Evolutionary conservation across 2,329 filamentous ascomycete species (phyloP).

Genomic region (Chaetomium sp.): DNA sequence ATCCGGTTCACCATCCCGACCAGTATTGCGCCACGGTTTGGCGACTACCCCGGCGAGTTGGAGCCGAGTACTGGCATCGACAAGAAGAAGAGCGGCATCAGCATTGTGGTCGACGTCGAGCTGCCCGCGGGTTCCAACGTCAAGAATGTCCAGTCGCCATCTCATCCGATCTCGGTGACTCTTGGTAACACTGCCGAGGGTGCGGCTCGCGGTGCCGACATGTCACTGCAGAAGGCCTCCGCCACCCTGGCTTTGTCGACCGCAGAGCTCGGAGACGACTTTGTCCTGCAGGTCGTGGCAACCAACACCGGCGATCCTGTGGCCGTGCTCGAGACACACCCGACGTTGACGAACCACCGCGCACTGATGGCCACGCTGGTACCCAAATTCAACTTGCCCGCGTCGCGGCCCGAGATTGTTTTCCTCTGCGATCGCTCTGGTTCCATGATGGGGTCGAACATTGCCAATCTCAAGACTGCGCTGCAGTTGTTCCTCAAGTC

Average conservation of each 20-base stretch:
- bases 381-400: slow-evolving; percentile 58
- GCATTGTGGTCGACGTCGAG: slow-evolving; percentile 53
- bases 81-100: slow-evolving; percentile 35
- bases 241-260: slow-evolving; percentile 50
- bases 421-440: slow-evolving; percentile 68
- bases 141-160: slow-evolving; percentile 57
- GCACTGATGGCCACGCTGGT: slow-evolving; percentile 67
- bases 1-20: slow-evolving; percentile 64
- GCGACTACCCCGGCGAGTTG: slow-evolving; percentile 36
- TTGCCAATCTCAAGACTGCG: slow-evolving; percentile 47
- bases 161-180: slow-evolving; percentile 59
- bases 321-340: slow-evolving; percentile 61
- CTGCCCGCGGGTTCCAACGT: slow-evolving; percentile 52
- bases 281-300: slow-evolving; percentile 58
- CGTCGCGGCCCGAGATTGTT: slow-evolving; percentile 54
- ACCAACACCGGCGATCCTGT: slow-evolving; percentile 54
- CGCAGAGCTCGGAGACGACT: slow-evolving; percentile 54
- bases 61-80: slow-evolving; percentile 14
- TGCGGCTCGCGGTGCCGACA: slow-evolving; percentile 36
- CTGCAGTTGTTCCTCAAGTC: slow-evolving; percentile 60
- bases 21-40: slow-evolving; percentile 61
- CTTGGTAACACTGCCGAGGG: slow-evolving; percentile 51
- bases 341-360: slow-evolving; percentile 52
- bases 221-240: slow-evolving; percentile 53
- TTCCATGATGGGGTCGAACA: slow-evolving; percentile 47